Percentiles rank a stretch among this genome's conserved stretches.
phyloP scores from a whole-genome alignment of 176 grass and related monocot genomes.

The Leersia perrieri region DNA sequence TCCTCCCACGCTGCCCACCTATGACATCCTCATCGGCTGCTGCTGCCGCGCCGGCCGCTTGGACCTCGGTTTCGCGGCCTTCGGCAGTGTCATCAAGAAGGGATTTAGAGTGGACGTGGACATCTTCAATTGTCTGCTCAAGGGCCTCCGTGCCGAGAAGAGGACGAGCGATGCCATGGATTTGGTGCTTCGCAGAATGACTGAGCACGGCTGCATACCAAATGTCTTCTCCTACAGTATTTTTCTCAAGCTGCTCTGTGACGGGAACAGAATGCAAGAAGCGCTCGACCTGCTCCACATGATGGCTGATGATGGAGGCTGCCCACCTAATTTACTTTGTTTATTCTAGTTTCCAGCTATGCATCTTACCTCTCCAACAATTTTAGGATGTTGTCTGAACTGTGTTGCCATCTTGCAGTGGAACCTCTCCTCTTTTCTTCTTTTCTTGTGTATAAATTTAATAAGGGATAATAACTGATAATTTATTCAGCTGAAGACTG shows the following conservation, averaged over 20 bases:
- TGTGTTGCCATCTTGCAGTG: too few relatives aligned
- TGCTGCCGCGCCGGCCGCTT: background rate
- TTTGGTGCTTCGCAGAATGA: slow-evolving; percentile 21
- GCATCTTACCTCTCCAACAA: too few relatives aligned
- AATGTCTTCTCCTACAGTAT: background rate
- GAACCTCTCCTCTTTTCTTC: too few relatives aligned
- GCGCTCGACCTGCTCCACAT: too few relatives aligned
- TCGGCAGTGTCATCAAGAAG: background rate
- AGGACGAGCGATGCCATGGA: background rate
- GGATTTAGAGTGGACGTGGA: background rate
- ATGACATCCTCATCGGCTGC: too few relatives aligned
- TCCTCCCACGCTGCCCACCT: fast-evolving
- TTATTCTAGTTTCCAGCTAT: too few relatives aligned
- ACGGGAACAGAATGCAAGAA: background rate
- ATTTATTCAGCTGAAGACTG: too few relatives aligned
- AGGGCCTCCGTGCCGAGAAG: slow-evolving; percentile 11
- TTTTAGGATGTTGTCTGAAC: too few relatives aligned
- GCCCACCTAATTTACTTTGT: background rate
- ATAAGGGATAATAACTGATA: too few relatives aligned
- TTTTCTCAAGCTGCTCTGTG: slow-evolving; percentile 33
- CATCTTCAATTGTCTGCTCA: background rate
- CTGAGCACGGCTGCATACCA: slow-evolving; percentile 11
- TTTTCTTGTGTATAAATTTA: too few relatives aligned
- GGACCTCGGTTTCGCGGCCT: background rate
- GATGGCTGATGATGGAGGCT: background rate